Conservation (phyloP, 768 basidiomycete species). For the Lepiota venenata region DNA sequence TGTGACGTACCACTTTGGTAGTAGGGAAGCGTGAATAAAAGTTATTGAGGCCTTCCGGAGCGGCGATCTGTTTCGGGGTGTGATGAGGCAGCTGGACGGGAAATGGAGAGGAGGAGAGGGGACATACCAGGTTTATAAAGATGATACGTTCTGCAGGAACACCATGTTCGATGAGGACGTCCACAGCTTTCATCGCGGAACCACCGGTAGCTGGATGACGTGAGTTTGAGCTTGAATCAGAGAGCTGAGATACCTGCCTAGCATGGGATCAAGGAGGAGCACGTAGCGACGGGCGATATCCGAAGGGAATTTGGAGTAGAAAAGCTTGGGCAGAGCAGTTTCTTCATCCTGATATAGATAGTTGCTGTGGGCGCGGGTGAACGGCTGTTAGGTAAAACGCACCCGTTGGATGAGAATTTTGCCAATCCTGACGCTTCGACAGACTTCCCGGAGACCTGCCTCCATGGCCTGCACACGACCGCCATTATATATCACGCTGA, state of each 20-base stretch:
- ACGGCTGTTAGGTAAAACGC: slow-evolving; percentile 19
- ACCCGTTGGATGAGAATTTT: slow-evolving; percentile 98
- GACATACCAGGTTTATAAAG: slow-evolving; percentile 83
- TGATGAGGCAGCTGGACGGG: not conserved
- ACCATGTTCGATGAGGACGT: slow-evolving; percentile 86
- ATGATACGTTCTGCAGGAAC: slow-evolving; percentile 95
- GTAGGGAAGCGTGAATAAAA: slow-evolving; percentile 77
- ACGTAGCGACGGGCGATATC: slow-evolving; percentile 92
- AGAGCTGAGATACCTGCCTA: slow-evolving; percentile 51
- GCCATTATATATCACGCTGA: slow-evolving; percentile 5
- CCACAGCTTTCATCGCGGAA: slow-evolving; percentile 96
- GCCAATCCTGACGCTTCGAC: slow-evolving; percentile 90
- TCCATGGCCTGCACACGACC: slow-evolving; percentile 79
- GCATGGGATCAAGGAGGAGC: slow-evolving; percentile 95
- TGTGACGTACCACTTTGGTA: slow-evolving; percentile 65
- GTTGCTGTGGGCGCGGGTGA: not conserved
- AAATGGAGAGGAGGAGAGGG: not conserved
- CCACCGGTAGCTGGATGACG: slow-evolving; percentile 77
- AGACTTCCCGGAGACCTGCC: slow-evolving; percentile 92
- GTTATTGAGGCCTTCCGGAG: slow-evolving; percentile 83
- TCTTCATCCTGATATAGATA: slow-evolving; percentile 75
- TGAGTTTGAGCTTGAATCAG: not conserved
- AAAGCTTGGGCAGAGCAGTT: slow-evolving; percentile 89
- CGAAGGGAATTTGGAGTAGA: slow-evolving; percentile 89
- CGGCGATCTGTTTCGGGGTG: slow-evolving; percentile 60